Evolutionary conservation across 169 alveolate genomes (phyloP).

Genomic region (Plasmodium fragile): DNA sequence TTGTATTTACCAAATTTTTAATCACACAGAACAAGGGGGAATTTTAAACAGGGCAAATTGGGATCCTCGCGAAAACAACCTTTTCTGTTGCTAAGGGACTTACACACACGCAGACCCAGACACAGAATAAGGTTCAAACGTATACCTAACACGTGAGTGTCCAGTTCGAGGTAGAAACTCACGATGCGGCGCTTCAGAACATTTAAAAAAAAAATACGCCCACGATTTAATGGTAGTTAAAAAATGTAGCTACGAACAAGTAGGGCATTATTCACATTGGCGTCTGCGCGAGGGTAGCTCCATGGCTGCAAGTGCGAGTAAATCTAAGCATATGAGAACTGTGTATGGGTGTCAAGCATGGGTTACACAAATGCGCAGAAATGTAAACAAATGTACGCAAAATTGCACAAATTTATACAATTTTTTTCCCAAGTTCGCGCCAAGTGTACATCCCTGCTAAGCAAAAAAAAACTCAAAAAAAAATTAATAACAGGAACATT

Average conservation of each 20-base stretch:
- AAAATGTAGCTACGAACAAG: conserved; percentile 9
- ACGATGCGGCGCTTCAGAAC: conserved; percentile 17
- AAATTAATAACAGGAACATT: neutral
- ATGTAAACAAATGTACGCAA: neutral
- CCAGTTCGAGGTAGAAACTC: neutral
- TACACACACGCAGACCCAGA: neutral
- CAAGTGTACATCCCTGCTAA: neutral
- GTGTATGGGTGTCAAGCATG: neutral
- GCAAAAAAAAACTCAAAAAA: conserved; percentile 1
- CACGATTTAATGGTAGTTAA: conserved; percentile 4
- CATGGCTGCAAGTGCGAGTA: neutral
- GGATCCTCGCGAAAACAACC: neutral
- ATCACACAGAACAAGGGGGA: neutral
- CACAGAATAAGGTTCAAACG: neutral
- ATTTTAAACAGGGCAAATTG: neutral
- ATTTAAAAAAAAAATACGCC: conserved; percentile 4
- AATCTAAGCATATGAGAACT: neutral
- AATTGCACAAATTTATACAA: neutral
- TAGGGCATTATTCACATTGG: conserved; percentile 1
- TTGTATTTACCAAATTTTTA: neutral
- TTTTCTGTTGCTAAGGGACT: neutral
- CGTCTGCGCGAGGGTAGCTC: neutral
- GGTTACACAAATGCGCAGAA: neutral
- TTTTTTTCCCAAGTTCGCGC: neutral
- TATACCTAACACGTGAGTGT: neutral